A percentile compares a stretch with the other conserved stretches of the same genome.
Evolutionary conservation across 2,329 filamentous ascomycete genomes (phyloP).

Genomic region (Spiromastix sp.): DNA sequence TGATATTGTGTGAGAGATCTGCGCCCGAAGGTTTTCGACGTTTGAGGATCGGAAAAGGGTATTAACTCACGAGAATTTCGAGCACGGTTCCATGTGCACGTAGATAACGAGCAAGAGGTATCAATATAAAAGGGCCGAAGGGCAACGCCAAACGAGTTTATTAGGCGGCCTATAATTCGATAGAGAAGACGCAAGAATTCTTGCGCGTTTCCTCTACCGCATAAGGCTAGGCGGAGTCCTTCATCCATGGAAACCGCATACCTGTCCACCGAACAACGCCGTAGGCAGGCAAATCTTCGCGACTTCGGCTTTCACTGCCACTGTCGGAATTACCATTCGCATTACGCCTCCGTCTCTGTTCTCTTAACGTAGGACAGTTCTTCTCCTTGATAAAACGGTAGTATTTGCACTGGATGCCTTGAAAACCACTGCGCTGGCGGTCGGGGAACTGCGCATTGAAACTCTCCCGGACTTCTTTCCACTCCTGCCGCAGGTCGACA

Average conservation of each 20-base stretch:
- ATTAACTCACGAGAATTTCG: no score
- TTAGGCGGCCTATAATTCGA: no score
- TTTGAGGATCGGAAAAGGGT: no score
- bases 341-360: conserved; percentile 22
- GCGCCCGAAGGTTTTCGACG: no score
- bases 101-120: no score
- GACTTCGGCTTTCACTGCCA: conserved; percentile 6
- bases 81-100: no score
- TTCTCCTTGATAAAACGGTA: conserved; percentile 39
- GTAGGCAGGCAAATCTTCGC: conserved; percentile 23
- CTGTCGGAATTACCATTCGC: conserved; percentile 5
- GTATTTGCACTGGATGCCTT: conserved; percentile 41
- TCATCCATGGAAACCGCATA: conserved; percentile 36
- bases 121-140: no score
- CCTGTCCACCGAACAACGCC: conserved; percentile 31
- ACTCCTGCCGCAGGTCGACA: conserved; percentile 35
- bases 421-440: conserved; percentile 30
- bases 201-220: no score
- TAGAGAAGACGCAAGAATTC: no score
- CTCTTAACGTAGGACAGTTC: conserved; percentile 33
- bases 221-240: no score
- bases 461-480: conserved; percentile 34
- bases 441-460: conserved; percentile 35
- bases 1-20: no score
- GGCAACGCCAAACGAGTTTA: no score